Evolutionary conservation across 2,329 filamentous ascomycete species (phyloP).

Genomic region (Penicillium italicum): DNA sequence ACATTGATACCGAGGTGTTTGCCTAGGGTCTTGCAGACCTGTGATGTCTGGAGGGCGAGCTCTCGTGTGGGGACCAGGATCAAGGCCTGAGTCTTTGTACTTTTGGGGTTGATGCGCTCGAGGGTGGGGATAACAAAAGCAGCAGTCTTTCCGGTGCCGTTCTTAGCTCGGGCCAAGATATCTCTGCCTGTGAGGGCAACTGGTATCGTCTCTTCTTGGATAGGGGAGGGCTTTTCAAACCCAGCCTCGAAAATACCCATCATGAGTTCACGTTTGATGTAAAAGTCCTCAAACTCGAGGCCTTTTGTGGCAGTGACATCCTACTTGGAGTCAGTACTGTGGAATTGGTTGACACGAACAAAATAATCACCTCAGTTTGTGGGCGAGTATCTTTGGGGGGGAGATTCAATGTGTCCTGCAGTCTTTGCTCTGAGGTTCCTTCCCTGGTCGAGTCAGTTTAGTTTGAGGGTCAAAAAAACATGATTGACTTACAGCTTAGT

Average conservation of each 20-base stretch:
- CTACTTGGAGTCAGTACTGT: conserved; percentile 44
- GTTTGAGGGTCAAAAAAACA: neutral
- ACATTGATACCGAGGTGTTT: conserved; percentile 97
- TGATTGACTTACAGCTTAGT: conserved; percentile 39
- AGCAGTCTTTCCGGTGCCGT: conserved; percentile 96
- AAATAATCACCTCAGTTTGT: conserved; percentile 47
- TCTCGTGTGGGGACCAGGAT: conserved; percentile 96
- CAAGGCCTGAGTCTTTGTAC: conserved; percentile 91
- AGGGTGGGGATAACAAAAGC: conserved; percentile 95
- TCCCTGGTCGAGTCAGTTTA: conserved; percentile 31
- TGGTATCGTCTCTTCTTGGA: conserved; percentile 98
- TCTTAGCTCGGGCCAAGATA: conserved; percentile 94
- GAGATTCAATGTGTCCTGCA: conserved; percentile 46
- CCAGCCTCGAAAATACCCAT: conserved; percentile 99
- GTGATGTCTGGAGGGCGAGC: conserved; percentile 94
- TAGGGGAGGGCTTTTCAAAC: conserved; percentile 97
- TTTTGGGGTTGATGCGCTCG: conserved; percentile 94
- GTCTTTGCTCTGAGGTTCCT: conserved; percentile 39
- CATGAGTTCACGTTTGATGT: conserved; percentile 87
- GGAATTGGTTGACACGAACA: neutral
- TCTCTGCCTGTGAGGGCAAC: conserved; percentile 93
- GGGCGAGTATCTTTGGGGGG: conserved; percentile 48
- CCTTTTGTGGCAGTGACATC: conserved; percentile 99
- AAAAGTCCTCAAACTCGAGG: conserved; percentile 95
- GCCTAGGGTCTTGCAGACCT: conserved; percentile 97